Percentiles rank a stretch among this genome's conserved stretches.
phyloP scores from a whole-genome alignment of 176 grass and related monocot genomes.

The Triticum turgidum region DNA sequence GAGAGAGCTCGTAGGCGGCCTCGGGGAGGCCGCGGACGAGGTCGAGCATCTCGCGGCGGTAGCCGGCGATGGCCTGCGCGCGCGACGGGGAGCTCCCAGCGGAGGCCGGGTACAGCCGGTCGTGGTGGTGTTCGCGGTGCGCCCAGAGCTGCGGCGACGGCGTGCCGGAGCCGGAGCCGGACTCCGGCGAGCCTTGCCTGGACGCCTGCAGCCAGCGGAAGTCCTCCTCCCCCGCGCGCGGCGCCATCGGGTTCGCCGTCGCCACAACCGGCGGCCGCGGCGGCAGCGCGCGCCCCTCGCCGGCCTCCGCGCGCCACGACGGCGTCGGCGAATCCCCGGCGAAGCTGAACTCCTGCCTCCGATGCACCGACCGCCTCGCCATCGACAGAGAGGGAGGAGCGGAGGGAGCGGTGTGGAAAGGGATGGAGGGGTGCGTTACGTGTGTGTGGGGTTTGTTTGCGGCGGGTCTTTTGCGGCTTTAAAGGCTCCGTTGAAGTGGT shows the following conservation, averaged over 20 bases:
- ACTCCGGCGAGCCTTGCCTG: slow-evolving; percentile 29
- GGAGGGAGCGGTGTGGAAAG: neutral
- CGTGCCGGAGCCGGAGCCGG: slow-evolving; percentile 27
- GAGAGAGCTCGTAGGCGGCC: slow-evolving; percentile 68
- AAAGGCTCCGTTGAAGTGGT: neutral
- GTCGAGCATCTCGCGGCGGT: slow-evolving; percentile 82
- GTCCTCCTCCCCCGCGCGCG: slow-evolving; percentile 24
- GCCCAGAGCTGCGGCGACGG: slow-evolving; percentile 51
- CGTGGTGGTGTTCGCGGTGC: neutral
- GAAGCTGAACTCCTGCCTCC: slow-evolving; percentile 50
- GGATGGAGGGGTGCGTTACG: neutral
- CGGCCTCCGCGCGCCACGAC: neutral
- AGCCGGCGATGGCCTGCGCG: slow-evolving; percentile 56
- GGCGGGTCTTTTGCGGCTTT: neutral
- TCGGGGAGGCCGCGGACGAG: slow-evolving; percentile 69
- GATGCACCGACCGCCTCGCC: slow-evolving; percentile 25
- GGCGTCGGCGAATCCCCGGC: neutral
- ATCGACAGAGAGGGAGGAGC: neutral
- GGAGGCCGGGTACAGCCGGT: slow-evolving; percentile 18
- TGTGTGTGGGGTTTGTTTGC: neutral
- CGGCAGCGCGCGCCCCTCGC: neutral
- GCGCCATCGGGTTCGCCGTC: neutral
- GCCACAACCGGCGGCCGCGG: neutral
- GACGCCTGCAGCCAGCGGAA: slow-evolving; percentile 42
- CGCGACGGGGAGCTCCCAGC: slow-evolving; percentile 17